phyloP scores from a whole-genome alignment of 176 grass and related monocot genomes.

The Panicum miliaceum region DNA sequence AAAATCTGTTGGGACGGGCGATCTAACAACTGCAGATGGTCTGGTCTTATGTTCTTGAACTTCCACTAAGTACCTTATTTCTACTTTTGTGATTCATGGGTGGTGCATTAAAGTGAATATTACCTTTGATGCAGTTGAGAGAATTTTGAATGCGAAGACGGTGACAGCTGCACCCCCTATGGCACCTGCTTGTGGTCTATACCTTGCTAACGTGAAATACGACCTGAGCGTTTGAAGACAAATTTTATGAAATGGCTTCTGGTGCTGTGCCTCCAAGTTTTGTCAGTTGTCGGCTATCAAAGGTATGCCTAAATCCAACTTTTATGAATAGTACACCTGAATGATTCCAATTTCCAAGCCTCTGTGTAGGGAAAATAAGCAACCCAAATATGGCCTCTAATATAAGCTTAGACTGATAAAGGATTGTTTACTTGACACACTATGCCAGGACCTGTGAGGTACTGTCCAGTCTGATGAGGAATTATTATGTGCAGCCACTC shows the following conservation, averaged over 20 bases:
- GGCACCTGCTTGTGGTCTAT: constrained; percentile 90
- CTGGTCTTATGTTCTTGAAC: constrained; percentile 36
- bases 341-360: constrained; percentile 27
- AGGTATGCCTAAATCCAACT: constrained; percentile 46
- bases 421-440: background rate
- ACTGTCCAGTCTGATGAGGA: background rate
- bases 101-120: constrained; percentile 28
- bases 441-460: background rate
- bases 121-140: constrained; percentile 71
- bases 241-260: constrained; percentile 31
- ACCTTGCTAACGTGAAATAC: constrained; percentile 93
- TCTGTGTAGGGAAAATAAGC: constrained; percentile 1
- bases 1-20: constrained; percentile 85
- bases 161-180: constrained; percentile 79
- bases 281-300: constrained; percentile 31
- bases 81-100: constrained; percentile 26
- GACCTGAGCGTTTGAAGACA: constrained; percentile 53
- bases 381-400: background rate
- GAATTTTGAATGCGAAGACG: constrained; percentile 76
- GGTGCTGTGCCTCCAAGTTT: constrained; percentile 23
- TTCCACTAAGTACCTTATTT: constrained; percentile 20
- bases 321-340: constrained; percentile 27
- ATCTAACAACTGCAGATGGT: constrained; percentile 75
- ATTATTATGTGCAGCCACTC: background rate
- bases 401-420: background rate